A percentile compares a stretch with the other conserved stretches of the same genome.
Evolutionary conservation across 139 green algal genomes (phyloP).

Genomic region (Closterium sp.): DNA sequence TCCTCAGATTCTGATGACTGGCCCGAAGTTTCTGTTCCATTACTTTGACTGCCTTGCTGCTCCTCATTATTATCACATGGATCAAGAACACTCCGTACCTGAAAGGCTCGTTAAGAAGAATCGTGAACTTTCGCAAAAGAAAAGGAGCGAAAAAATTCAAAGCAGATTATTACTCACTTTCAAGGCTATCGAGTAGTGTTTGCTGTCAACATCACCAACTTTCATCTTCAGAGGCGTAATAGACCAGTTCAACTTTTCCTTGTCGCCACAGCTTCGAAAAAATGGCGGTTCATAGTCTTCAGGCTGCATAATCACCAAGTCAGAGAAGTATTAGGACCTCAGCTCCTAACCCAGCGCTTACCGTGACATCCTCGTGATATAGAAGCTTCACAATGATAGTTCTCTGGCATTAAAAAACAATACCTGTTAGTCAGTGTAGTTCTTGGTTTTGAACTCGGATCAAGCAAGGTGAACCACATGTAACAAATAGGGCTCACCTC

Average conservation of each 20-base stretch:
- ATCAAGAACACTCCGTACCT: slow-evolving; percentile 46
- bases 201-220: slow-evolving; percentile 42
- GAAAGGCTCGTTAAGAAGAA: background rate
- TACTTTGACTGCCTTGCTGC: slow-evolving; percentile 13
- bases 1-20: slow-evolving; percentile 12
- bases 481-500: slow-evolving; percentile 23
- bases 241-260: slow-evolving; percentile 30
- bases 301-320: slow-evolving; percentile 26
- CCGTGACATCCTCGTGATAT: slow-evolving; percentile 45
- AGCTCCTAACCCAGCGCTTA: slow-evolving; percentile 15
- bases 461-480: background rate
- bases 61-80: slow-evolving; percentile 37
- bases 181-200: slow-evolving; percentile 32
- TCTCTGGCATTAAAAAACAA: slow-evolving; percentile 18
- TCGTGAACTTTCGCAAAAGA: background rate
- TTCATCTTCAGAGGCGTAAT: slow-evolving; percentile 49
- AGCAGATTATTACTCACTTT: slow-evolving; percentile 28
- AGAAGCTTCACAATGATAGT: slow-evolving; percentile 44
- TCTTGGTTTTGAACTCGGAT: background rate
- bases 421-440: background rate
- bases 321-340: background rate
- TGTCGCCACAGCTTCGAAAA: slow-evolving; percentile 7
- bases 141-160: background rate
- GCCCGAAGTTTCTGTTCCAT: slow-evolving; percentile 19
- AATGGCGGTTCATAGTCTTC: slow-evolving; percentile 52